Conservation (phyloP, 139 green algal species). For the Chlorella sorokiniana region DNA sequence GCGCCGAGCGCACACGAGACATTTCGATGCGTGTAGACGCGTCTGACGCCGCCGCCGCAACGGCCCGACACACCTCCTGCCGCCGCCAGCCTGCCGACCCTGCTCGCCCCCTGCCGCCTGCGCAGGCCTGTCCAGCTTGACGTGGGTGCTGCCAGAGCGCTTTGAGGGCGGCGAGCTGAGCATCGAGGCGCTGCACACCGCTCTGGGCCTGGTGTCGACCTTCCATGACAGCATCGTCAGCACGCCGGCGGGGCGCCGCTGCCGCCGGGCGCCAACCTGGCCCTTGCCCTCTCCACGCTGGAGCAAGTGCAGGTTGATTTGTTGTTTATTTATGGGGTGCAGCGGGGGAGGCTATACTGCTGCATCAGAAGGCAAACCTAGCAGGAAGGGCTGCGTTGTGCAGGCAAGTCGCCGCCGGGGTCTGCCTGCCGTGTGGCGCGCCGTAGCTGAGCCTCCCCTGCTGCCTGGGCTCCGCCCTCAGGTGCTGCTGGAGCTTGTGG, state of each 20-base stretch:
- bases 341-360: no score
- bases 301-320: slow-evolving; percentile 36
- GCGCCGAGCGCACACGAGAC: neutral
- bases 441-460: neutral
- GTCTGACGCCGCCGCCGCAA: neutral
- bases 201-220: slow-evolving; percentile 43
- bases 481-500: slow-evolving; percentile 57
- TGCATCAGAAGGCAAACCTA: no score
- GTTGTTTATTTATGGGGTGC: neutral
- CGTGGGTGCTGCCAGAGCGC: slow-evolving; percentile 61
- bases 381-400: no score
- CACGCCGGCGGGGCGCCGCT: neutral
- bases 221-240: slow-evolving; percentile 52
- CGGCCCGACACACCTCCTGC: neutral
- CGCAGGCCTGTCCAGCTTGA: slow-evolving; percentile 52
- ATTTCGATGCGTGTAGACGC: neutral
- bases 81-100: neutral
- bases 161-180: slow-evolving; percentile 53
- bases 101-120: neutral
- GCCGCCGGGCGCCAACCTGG: slow-evolving; percentile 20
- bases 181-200: slow-evolving; percentile 50
- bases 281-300: slow-evolving; percentile 39
- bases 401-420: no score
- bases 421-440: no score
- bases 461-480: neutral